phyloP scores from a whole-genome alignment of 345 rosid genomes.

The Eucalyptus pumila region DNA sequence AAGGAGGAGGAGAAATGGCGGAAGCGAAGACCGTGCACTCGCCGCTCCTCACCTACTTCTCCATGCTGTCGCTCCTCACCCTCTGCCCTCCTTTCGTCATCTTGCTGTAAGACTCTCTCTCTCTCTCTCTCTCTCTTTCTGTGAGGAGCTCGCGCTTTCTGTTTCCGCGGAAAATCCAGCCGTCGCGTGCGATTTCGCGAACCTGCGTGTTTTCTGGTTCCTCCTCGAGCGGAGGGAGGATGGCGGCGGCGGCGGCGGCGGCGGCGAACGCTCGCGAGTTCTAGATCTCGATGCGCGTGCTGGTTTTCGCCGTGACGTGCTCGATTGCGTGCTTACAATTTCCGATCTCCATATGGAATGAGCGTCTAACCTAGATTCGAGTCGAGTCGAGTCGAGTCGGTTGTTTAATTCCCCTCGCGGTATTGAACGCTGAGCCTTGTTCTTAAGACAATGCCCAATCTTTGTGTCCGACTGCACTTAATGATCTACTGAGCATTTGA shows the following conservation, averaged over 20 bases:
- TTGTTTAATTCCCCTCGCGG: neutral
- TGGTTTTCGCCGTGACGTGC: neutral
- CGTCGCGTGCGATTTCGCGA: neutral
- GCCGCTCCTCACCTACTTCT: slow-evolving; percentile 57
- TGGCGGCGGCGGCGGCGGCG: neutral
- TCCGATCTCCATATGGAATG: neutral
- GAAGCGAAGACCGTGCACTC: slow-evolving; percentile 78
- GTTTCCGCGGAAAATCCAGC: neutral
- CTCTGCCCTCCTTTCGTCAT: slow-evolving; percentile 93
- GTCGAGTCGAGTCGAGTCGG: neutral
- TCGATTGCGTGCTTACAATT: neutral
- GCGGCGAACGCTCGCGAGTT: neutral
- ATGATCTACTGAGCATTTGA: neutral
- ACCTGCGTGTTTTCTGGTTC: neutral
- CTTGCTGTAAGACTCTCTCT: slow-evolving; percentile 48
- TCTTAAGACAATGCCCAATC: neutral
- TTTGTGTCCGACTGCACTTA: neutral
- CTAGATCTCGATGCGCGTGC: neutral
- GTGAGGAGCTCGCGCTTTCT: neutral
- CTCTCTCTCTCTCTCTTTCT: neutral
- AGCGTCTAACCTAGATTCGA: neutral
- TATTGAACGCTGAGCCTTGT: neutral
- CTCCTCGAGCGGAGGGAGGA: neutral
- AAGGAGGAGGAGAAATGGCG: neutral
- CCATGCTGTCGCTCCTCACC: slow-evolving; percentile 72